Evolutionary conservation across 805 yeast species (phyloP), one percentile per base, ranked within the genome.

Genomic region (Wickerhamia fluorescens): DNA sequence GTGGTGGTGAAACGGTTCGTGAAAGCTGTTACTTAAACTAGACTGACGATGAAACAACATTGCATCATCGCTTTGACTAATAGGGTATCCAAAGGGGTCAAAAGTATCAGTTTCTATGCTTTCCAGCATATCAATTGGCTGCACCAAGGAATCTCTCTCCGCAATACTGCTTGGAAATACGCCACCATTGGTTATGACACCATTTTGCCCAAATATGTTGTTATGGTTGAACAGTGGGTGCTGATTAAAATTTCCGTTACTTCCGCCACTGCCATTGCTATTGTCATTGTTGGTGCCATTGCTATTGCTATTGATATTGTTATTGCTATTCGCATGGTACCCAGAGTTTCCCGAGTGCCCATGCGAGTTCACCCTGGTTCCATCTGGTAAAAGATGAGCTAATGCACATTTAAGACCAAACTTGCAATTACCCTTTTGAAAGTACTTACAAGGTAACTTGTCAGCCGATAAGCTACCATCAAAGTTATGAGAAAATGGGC

Each of bases 391-490:
- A 34, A 83, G 70, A 57, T 89, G 98, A 5, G 94, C 95, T 46
- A 89, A 71, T 1, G 96, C 97, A 62, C 98, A 89, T 47, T 87
- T 88, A 29, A 74, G 63, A 4, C 98, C 98, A 55, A 89, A 89
- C 58, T 87, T 87, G 58, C 98, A 89, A 49, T 87, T 86, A n/a
- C 97, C 97, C 58, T 84, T 84, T 47, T 82, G 92, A 54, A 85
- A 89, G 56, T 88, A 89, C 64, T 87, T 88, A 67, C 98, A 89
- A 5, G 88, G 85, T 24, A 69, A 61, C 25, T 66, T 56, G 27
- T 71, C 77, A n/a, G 67, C 66, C 17, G 60, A 61, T 20, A 61
- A 57, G n/a, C 66, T 51, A 4, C 71, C 64, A 31, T 78, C 82
- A 29, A 73, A 49, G 26, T 80, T 68, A 52, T 89, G 98, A 19